Conservation (phyloP, 2,329 filamentous ascomycete species). For the Fusarium sp. region DNA sequence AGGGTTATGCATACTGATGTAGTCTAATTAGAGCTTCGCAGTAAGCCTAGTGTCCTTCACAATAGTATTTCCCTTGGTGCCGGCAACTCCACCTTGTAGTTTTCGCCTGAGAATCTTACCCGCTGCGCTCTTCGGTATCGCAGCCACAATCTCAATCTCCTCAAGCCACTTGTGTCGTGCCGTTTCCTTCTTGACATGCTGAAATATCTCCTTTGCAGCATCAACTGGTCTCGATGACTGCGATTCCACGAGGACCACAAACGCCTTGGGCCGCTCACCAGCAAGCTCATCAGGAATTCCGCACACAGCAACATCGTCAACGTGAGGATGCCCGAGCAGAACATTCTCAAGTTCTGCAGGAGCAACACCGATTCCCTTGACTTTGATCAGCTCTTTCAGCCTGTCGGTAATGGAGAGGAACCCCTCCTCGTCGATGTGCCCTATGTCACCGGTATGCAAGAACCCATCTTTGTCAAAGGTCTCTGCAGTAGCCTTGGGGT, state of each 20-base stretch:
- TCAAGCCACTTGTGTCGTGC: conserved; percentile 8
- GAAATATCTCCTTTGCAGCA: not conserved
- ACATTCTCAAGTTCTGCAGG: conserved; percentile 11
- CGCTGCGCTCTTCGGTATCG: conserved; percentile 1
- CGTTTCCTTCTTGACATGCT: not conserved
- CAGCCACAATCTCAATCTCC: conserved; percentile 10
- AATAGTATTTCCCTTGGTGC: fast-evolving
- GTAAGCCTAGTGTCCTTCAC: fast-evolving
- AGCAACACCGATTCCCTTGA: conserved; percentile 8
- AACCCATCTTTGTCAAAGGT: conserved; percentile 1
- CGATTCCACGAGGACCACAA: not conserved
- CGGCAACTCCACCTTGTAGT: not conserved
- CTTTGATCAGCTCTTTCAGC: conserved; percentile 22
- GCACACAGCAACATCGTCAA: not conserved
- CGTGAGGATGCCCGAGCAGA: not conserved
- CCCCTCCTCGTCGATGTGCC: not conserved
- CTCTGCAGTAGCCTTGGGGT: not conserved
- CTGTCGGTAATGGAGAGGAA: conserved; percentile 1
- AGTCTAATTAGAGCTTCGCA: not conserved
- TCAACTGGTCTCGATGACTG: not conserved
- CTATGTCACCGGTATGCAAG: conserved; percentile 5
- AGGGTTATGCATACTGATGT: no score
- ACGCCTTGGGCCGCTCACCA: conserved; percentile 1
- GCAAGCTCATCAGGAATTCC: not conserved
- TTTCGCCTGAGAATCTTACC: conserved; percentile 11